Evolutionary conservation across 331 rosid genomes (phyloP).

Genomic region (Arachis monticola): DNA sequence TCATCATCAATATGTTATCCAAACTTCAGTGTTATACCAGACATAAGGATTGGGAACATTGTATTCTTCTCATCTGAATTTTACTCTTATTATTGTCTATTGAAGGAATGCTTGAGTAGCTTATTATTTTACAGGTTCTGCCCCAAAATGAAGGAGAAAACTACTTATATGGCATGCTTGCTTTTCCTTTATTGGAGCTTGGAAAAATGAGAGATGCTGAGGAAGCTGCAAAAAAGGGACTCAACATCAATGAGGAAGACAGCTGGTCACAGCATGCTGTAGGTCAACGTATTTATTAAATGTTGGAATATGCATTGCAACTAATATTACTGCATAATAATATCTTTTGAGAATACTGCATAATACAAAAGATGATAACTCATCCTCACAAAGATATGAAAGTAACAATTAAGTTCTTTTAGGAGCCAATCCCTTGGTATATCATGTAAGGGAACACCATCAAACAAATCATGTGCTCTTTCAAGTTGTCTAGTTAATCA

Average conservation of each 20-base stretch:
- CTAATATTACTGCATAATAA: conserved; percentile 1
- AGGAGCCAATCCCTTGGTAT: no score
- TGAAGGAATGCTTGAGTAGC: conserved; percentile 1
- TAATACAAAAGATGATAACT: no score
- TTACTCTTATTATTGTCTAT: conserved; percentile 14
- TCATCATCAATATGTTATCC: not conserved
- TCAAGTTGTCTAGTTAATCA: conserved; percentile 21
- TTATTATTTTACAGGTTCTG: conserved; percentile 62
- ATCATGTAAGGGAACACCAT: no score
- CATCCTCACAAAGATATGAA: no score
- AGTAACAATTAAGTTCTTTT: no score
- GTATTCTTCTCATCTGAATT: not conserved
- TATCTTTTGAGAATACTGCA: not conserved
- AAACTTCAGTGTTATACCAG: not conserved
- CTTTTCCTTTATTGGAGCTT: conserved; percentile 89
- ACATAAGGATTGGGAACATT: not conserved
- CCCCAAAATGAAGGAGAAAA: conserved; percentile 67
- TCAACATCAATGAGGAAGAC: conserved; percentile 70
- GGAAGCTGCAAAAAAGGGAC: conserved; percentile 77
- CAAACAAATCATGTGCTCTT: not conserved
- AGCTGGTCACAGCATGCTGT: conserved; percentile 87
- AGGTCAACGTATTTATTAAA: conserved; percentile 44
- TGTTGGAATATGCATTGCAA: conserved; percentile 11
- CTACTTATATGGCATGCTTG: conserved; percentile 83
- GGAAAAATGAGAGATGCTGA: conserved; percentile 78